Base-by-base conservation (phyloP, 176 grass and related monocot species). In the Avena atlantica region DNA sequence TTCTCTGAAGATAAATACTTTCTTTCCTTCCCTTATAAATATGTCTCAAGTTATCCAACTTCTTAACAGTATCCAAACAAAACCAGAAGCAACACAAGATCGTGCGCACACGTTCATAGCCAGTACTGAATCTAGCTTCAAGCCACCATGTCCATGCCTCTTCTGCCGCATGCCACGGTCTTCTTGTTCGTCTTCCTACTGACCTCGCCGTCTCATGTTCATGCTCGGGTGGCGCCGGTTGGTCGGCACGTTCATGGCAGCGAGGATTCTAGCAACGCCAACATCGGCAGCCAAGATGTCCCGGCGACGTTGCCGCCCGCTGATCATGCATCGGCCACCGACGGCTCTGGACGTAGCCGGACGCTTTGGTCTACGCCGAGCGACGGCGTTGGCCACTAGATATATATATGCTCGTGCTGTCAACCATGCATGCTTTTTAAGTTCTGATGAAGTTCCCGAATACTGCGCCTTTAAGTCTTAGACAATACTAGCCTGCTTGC, bases 341-440 rank as follows among this genome's bases (percentile, higher is more conserved):
- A 12, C 14, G 16, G 63, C 44, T 27, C 24, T 34, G 71, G n/a
- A 6, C 78, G 44, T 34, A 36, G 84, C 57, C 61, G 88, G 19
- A 55, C 42, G 0, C 88, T 90, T 5, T 86, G 88, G 88, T 90
- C 88, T 1, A 82, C 88, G 10, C 88, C 88, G 12, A 90, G 88
- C 29, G 88, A 82, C 9, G 88, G 88, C 0, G 78, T 90, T 21
- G 88, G 84, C 25, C 88, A 90, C 77, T 90, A 90, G 14, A 23
- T 71, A 60, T 42, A 23, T 71, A 60, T 42, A 2, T 29, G 16
- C 13, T 84, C 23, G 15, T 55, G 13, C 9, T 15, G 20, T 11
- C 64, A 69, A 12, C 13, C n/a, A 7, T 14, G 10, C n/a, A 7
- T 14, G 10, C 21, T 10, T 10, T 16, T 10, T 16, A 31, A 66